Percentiles rank a stretch among this genome's conserved stretches.
Conservation (phyloP, 495 filamentous ascomycete species). For the Trichocladium antarcticum region DNA sequence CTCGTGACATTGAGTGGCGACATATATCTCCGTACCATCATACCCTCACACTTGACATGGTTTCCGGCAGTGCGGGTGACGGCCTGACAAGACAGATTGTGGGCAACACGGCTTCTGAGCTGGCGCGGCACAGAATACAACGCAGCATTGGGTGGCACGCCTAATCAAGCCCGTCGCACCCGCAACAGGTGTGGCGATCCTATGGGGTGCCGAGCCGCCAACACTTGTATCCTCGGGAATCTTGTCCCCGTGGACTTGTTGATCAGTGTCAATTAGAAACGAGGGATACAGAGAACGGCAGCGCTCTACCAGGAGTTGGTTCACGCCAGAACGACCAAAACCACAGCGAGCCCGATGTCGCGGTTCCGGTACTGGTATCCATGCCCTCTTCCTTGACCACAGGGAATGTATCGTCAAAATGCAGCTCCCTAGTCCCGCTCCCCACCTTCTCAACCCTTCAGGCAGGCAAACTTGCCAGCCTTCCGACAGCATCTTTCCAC, state of each 20-base stretch:
- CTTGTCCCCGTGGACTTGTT: neutral
- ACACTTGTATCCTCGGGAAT: neutral
- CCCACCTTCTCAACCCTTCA: neutral
- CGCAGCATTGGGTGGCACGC: no score
- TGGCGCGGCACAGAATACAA: no score
- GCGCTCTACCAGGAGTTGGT: neutral
- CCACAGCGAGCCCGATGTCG: neutral
- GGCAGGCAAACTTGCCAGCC: neutral
- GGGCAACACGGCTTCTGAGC: no score
- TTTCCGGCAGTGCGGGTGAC: no score
- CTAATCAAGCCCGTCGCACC: no score
- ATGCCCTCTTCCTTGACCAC: neutral
- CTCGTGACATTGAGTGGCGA: neutral
- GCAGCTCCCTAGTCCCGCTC: constrained; percentile 1
- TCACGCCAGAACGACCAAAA: constrained; percentile 3
- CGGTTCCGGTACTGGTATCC: constrained; percentile 3
- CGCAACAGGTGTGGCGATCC: no score
- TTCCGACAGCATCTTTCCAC: neutral
- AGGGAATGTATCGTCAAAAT: neutral
- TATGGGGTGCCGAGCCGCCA: no score
- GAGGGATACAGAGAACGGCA: constrained; percentile 5
- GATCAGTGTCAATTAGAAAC: constrained; percentile 2
- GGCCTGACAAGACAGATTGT: no score
- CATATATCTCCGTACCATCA: neutral
- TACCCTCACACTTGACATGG: no score